Evolutionary conservation across 2,329 filamentous ascomycete genomes (phyloP).

Genomic region (Cephalotrichum gorgonifer): DNA sequence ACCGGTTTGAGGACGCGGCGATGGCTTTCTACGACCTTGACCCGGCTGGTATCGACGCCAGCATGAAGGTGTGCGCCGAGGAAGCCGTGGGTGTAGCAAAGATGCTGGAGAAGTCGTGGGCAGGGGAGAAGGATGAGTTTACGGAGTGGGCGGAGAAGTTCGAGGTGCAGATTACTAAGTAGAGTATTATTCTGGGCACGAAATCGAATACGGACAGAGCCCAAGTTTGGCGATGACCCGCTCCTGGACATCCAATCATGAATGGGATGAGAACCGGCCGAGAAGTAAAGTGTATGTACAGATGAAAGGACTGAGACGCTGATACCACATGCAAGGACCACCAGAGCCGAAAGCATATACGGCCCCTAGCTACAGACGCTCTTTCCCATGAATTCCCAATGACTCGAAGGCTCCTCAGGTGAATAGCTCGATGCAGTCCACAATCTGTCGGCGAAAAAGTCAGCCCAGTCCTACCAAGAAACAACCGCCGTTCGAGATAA

Average conservation of each 20-base stretch:
- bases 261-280: not conserved
- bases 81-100: slow-evolving; percentile 47
- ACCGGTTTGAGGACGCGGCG: slow-evolving; percentile 61
- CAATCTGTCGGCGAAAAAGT: not conserved
- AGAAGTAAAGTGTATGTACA: not conserved
- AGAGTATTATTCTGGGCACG: not conserved
- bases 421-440: slow-evolving; percentile 10
- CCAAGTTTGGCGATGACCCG: too few species aligned
- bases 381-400: not conserved
- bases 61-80: slow-evolving; percentile 48
- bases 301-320: not conserved
- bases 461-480: too few species aligned
- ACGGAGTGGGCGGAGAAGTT: slow-evolving; percentile 61
- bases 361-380: not conserved
- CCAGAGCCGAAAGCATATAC: not conserved
- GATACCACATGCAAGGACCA: not conserved
- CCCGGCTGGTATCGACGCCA: slow-evolving; percentile 43
- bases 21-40: slow-evolving; percentile 63
- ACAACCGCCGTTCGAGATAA: too few species aligned
- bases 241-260: not conserved
- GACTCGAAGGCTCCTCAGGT: not conserved
- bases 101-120: slow-evolving; percentile 50
- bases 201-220: not conserved
- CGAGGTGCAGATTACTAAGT: slow-evolving; percentile 39
- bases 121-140: slow-evolving; percentile 62